Evolutionary conservation across 371 early-diverging fungal species (phyloP), one percentile per base, ranked within the genome.

Genomic region (Cokeromyces recurvatus): DNA sequence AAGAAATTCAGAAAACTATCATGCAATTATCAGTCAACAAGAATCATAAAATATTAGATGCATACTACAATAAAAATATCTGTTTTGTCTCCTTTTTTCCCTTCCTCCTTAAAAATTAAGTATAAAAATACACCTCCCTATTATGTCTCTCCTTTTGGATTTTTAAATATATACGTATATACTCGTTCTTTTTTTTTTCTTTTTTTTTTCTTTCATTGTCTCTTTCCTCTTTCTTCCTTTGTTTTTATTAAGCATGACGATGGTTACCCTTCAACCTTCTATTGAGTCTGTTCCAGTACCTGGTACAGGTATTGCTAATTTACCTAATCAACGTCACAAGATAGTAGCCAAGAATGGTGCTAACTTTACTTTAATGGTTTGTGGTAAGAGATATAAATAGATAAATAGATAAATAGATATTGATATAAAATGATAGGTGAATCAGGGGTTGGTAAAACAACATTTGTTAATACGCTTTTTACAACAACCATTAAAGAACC

Each of bases 281-380:
- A n/a, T n/a, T n/a, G 60, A 67, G n/a, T 71, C 79, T 27, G 67
- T 77, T 58, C 62, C 79, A 44, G 67, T 79, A 31, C 64, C 65
- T 32, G 87, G 87, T 36, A 74, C 79, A 12, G 88, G 92, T 15
- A 87, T 91, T 85, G 97, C 97, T 22, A 94, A 94, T 63, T 86
- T 95, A 20, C 84, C 95, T 34, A 91, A 96, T 62, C 97, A 97
- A 74, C 78, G 89, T 42, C 96, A 96, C 71, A 89, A 90, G 75
- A 95, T 92, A 71, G 92, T 91, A 41, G 90, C 90, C 54, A 87
- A 93, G 62, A 86, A 86, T 57, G 96, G 95, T 23, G 84, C 92
- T 29, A 83, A 89, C 77, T 96, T 94, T 64, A 95, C 96, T 29
- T 54, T 98, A 53, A 92, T 96, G 90, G 94, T 95, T n/a, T 94